Evolutionary conservation across 1,284 basidiomycete species (phyloP).

Genomic region (Melampsora occidentalis): DNA sequence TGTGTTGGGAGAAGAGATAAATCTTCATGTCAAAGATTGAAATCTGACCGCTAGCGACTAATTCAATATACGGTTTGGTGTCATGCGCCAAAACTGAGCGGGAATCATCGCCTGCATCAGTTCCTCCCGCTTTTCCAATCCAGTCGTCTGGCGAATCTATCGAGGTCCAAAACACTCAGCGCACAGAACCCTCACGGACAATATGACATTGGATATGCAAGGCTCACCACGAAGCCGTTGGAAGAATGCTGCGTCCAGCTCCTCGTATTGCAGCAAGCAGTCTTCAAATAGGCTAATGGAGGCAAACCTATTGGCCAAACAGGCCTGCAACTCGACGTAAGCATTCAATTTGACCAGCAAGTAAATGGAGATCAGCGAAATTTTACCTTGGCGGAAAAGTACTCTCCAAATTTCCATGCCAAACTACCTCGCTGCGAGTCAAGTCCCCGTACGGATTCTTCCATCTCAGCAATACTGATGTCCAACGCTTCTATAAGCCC

Average conservation of each 20-base stretch:
- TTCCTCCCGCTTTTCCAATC: slow-evolving; percentile 78
- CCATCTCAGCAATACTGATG: slow-evolving; percentile 68
- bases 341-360: no score
- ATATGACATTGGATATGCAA: background rate
- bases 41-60: slow-evolving; percentile 85
- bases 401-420: slow-evolving; percentile 95
- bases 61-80: slow-evolving; percentile 81
- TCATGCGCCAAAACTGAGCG: slow-evolving; percentile 58
- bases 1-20: slow-evolving; percentile 85
- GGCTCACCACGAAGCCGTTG: slow-evolving; percentile 57
- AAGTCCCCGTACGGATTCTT: slow-evolving; percentile 81
- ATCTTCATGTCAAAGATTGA: slow-evolving; percentile 90
- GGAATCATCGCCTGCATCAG: slow-evolving; percentile 50
- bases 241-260: slow-evolving; percentile 81
- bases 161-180: slow-evolving; percentile 45
- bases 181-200: background rate
- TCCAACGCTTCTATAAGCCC: slow-evolving; percentile 79
- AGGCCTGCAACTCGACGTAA: slow-evolving; percentile 65
- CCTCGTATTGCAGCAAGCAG: slow-evolving; percentile 81
- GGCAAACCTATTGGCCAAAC: slow-evolving; percentile 84
- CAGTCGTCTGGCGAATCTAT: slow-evolving; percentile 59
- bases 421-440: slow-evolving; percentile 81
- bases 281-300: slow-evolving; percentile 86
- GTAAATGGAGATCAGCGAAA: background rate
- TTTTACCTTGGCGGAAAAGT: slow-evolving; percentile 83